A percentile compares a stretch with the other conserved stretches of the same genome.
phyloP scores from a whole-genome alignment of 441 rosid species.

The Isatis lusitanica region DNA sequence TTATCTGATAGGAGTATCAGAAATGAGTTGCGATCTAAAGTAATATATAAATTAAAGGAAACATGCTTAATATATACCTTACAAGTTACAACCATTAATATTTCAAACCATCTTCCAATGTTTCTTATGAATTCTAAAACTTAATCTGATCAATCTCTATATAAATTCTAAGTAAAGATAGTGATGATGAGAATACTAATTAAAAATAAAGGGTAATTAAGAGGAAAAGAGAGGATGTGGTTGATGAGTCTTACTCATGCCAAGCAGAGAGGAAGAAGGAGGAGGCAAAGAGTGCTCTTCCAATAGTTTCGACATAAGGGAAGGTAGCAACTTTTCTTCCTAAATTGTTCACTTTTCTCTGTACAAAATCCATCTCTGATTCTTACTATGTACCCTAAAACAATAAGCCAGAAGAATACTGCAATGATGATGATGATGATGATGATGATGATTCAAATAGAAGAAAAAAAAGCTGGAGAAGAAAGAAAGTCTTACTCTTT shows the following conservation, averaged over 20 bases:
- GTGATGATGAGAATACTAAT: background rate
- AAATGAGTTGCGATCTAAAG: background rate
- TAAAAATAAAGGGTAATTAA: background rate
- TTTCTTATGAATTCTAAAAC: background rate
- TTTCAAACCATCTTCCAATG: background rate
- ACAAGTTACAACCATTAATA: background rate
- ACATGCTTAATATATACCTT: background rate
- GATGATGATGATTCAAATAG: too few species aligned
- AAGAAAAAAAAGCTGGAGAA: background rate
- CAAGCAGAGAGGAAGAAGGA: conserved; percentile 38
- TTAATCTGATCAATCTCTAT: background rate
- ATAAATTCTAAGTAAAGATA: background rate
- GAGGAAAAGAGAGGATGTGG: background rate
- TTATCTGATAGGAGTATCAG: background rate
- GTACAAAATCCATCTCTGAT: conserved; percentile 33
- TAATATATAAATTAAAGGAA: background rate
- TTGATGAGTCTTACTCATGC: conserved; percentile 22
- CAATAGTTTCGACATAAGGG: conserved; percentile 30
- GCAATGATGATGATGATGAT: background rate
- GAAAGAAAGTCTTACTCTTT: conserved; percentile 3
- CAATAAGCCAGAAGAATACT: background rate
- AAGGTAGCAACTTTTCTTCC: conserved; percentile 34
- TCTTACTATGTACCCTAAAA: conserved; percentile 20
- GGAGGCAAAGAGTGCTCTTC: conserved; percentile 38
- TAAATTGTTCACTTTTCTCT: conserved; percentile 31